A percentile compares a stretch with the other conserved stretches of the same genome.
phyloP scores from a whole-genome alignment of 2,329 filamentous ascomycete genomes.

The Grosmannia penicillata region DNA sequence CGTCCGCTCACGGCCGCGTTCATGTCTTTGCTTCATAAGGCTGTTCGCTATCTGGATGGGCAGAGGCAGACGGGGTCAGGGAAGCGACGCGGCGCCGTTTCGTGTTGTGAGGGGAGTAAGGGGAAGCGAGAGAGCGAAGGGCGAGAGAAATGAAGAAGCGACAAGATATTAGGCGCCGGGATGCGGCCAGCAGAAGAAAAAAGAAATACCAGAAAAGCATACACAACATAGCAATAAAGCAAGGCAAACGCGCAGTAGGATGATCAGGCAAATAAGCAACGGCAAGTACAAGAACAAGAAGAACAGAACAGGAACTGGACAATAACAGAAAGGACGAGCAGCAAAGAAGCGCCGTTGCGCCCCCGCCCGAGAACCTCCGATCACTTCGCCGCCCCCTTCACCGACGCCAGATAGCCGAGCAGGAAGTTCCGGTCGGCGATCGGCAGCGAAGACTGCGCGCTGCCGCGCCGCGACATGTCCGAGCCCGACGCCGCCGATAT shows the following conservation, averaged over 20 bases:
- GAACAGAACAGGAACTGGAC: no score
- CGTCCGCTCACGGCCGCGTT: no score
- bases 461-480: conserved; percentile 25
- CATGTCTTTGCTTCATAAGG: no score
- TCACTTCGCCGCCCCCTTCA: conserved; percentile 26
- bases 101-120: no score
- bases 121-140: no score
- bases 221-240: no score
- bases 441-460: conserved; percentile 38
- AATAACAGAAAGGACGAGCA: not conserved
- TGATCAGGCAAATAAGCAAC: not conserved
- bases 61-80: no score
- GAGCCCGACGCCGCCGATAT: not conserved
- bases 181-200: no score
- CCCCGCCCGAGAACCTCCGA: not conserved
- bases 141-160: no score
- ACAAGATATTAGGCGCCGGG: no score
- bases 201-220: not conserved
- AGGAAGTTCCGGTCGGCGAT: conserved; percentile 63
- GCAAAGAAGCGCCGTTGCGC: not conserved
- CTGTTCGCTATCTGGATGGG: no score
- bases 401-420: conserved; percentile 55
- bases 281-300: not conserved
- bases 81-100: no score
- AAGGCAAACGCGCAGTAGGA: not conserved